These are phyloP conservation scores for Dioszegia crocea DNA, from an alignment of 768 basidiomycete genomes.

Conservation along the genomic window DNA sequence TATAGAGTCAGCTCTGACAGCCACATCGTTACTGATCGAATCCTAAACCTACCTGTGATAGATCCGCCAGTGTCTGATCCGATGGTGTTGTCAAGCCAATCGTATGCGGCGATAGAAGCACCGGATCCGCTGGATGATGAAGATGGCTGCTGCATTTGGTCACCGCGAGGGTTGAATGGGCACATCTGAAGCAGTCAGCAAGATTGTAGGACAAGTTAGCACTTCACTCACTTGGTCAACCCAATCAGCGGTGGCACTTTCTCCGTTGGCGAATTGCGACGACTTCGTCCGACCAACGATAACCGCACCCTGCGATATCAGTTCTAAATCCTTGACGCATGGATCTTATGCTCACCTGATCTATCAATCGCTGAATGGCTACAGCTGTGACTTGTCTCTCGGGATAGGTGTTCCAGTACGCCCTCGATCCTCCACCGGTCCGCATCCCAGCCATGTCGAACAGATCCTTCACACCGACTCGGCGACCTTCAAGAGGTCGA, in stretches of 20 bases:
- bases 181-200: not conserved
- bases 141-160: slow-evolving; percentile 23
- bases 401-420: slow-evolving; percentile 50
- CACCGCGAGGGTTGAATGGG: slow-evolving; percentile 42
- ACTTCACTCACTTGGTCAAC: slow-evolving; percentile 17
- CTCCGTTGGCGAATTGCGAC: slow-evolving; percentile 29
- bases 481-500: slow-evolving; percentile 54
- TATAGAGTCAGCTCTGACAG: slow-evolving; percentile 12
- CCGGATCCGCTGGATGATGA: slow-evolving; percentile 32
- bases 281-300: slow-evolving; percentile 58
- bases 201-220: too few relatives aligned
- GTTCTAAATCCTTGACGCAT: not conserved
- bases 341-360: slow-evolving; percentile 35
- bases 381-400: slow-evolving; percentile 51
- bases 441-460: slow-evolving; percentile 51
- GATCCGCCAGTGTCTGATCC: slow-evolving; percentile 34
- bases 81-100: slow-evolving; percentile 38
- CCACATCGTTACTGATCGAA: not conserved
- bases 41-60: not conserved
- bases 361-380: slow-evolving; percentile 55
- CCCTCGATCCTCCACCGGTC: slow-evolving; percentile 52
- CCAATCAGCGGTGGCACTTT: slow-evolving; percentile 30
- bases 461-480: slow-evolving; percentile 57
- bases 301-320: slow-evolving; percentile 51
- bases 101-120: slow-evolving; percentile 35